phyloP scores from a whole-genome alignment of 2,329 filamentous ascomycete species.

The Ceratocystiopsis sp. region DNA sequence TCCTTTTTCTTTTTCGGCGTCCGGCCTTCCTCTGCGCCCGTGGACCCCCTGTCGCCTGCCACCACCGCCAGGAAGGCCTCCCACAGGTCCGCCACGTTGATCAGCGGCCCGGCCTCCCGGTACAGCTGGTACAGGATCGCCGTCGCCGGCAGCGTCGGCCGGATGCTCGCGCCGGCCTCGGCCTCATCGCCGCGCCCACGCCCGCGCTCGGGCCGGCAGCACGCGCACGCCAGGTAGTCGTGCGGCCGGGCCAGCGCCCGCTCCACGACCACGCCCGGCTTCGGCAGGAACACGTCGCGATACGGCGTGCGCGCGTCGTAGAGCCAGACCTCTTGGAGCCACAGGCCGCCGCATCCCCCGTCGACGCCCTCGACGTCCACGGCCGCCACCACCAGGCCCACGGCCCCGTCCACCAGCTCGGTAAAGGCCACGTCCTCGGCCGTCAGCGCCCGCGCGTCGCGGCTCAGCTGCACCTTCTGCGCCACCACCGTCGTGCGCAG shows the following conservation, averaged over 20 bases:
- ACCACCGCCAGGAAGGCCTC: slow-evolving; percentile 54
- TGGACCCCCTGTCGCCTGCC: slow-evolving; percentile 10
- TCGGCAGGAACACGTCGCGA: slow-evolving; percentile 57
- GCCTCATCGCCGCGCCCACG: slow-evolving; percentile 12
- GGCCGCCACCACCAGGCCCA: slow-evolving; percentile 26
- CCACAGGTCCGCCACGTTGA: slow-evolving; percentile 71
- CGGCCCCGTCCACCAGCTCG: slow-evolving; percentile 39
- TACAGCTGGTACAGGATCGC: slow-evolving; percentile 66
- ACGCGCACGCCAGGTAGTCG: slow-evolving; percentile 60
- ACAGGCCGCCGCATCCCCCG: slow-evolving; percentile 16
- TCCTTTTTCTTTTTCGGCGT: slow-evolving; percentile 14
- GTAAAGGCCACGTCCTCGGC: slow-evolving; percentile 57
- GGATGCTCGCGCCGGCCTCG: slow-evolving; percentile 21
- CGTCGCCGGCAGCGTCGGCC: slow-evolving; percentile 48
- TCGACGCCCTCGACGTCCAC: slow-evolving; percentile 17
- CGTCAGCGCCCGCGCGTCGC: slow-evolving; percentile 53
- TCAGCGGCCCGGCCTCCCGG: slow-evolving; percentile 55
- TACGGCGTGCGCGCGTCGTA: slow-evolving; percentile 57
- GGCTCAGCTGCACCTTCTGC: slow-evolving; percentile 65
- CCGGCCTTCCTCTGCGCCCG: slow-evolving; percentile 12
- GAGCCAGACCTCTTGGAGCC: slow-evolving; percentile 56
- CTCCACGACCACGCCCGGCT: slow-evolving; percentile 53
- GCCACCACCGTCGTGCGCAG: slow-evolving; percentile 64
- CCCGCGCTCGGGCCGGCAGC: slow-evolving; percentile 31
- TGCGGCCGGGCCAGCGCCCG: slow-evolving; percentile 55